Conservation (phyloP, 768 basidiomycete species). For the Polyporus arcularius region DNA sequence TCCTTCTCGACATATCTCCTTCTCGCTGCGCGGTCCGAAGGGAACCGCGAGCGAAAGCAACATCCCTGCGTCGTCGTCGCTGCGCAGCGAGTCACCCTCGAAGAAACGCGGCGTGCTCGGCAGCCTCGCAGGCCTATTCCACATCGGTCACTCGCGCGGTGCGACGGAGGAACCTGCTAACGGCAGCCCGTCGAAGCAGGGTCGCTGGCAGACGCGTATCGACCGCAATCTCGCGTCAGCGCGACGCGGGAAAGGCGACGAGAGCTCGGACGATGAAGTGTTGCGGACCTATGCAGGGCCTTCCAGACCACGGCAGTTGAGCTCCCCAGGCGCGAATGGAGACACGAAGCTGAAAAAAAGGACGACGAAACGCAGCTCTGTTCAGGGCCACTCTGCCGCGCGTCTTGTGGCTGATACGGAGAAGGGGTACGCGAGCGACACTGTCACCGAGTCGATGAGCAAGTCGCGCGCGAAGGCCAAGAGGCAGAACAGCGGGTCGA, state of each 20-base stretch:
- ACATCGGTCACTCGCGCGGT: conserved; percentile 11
- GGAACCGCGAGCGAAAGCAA: background rate
- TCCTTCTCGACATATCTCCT: conserved; percentile 13
- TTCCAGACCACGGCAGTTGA: background rate
- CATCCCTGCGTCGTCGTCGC: background rate
- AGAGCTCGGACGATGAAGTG: conserved; percentile 32
- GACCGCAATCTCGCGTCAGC: conserved; percentile 33
- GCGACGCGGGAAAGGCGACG: conserved; percentile 25
- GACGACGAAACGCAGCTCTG: conserved; percentile 20
- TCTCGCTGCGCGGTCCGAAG: conserved; percentile 17
- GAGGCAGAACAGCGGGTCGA: conserved; percentile 1
- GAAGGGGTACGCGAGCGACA: conserved; percentile 30
- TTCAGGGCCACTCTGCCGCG: conserved; percentile 5
- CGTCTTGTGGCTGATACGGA: conserved; percentile 11
- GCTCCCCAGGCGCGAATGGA: background rate
- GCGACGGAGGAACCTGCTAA: background rate
- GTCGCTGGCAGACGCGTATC: conserved; percentile 40
- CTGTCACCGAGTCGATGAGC: conserved; percentile 16
- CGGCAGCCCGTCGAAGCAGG: conserved; percentile 10
- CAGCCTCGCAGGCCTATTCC: conserved; percentile 49
- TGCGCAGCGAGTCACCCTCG: conserved; percentile 10
- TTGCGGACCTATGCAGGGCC: conserved; percentile 1
- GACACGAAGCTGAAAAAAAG: conserved; percentile 24
- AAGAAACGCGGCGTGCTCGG: conserved; percentile 36
- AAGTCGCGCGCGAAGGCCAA: conserved; percentile 15